phyloP scores from a whole-genome alignment of 1,284 basidiomycete genomes.

The Trametes hirsuta region DNA sequence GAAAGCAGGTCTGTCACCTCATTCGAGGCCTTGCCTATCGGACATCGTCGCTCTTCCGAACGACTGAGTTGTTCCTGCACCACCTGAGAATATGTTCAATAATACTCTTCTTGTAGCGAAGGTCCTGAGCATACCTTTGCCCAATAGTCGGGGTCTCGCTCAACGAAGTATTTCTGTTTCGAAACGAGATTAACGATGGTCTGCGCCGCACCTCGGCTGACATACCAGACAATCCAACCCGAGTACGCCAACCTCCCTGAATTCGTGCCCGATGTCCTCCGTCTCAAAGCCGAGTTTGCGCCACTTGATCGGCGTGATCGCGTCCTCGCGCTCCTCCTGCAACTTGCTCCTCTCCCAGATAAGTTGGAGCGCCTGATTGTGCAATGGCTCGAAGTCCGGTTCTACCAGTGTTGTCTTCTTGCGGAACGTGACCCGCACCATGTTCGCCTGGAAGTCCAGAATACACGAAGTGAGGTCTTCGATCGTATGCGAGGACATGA shows the following conservation, averaged over 20 bases:
- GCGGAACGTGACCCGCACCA: slow-evolving; percentile 80
- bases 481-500: slow-evolving; percentile 86
- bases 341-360: slow-evolving; percentile 75
- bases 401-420: slow-evolving; percentile 82
- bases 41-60: slow-evolving; percentile 79
- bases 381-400: slow-evolving; percentile 61
- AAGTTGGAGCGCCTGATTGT: slow-evolving; percentile 65
- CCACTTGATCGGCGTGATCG: slow-evolving; percentile 69
- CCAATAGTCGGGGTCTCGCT: slow-evolving; percentile 76
- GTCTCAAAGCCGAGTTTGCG: slow-evolving; percentile 77
- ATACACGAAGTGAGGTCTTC: slow-evolving; percentile 88
- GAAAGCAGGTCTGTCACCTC: slow-evolving; percentile 86
- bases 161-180: slow-evolving; percentile 49
- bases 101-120: background rate
- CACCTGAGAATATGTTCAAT: slow-evolving; percentile 48
- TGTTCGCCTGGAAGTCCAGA: slow-evolving; percentile 90
- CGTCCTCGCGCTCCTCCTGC: slow-evolving; percentile 51
- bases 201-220: slow-evolving; percentile 8
- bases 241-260: slow-evolving; percentile 82
- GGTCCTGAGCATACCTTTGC: slow-evolving; percentile 61
- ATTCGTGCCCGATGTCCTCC: slow-evolving; percentile 83
- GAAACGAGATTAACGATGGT: background rate
- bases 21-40: slow-evolving; percentile 84
- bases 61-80: slow-evolving; percentile 86
- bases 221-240: slow-evolving; percentile 85